Evolutionary conservation across 2,329 filamentous ascomycete species (phyloP).

Genomic region (Talaromyces verruculosus): DNA sequence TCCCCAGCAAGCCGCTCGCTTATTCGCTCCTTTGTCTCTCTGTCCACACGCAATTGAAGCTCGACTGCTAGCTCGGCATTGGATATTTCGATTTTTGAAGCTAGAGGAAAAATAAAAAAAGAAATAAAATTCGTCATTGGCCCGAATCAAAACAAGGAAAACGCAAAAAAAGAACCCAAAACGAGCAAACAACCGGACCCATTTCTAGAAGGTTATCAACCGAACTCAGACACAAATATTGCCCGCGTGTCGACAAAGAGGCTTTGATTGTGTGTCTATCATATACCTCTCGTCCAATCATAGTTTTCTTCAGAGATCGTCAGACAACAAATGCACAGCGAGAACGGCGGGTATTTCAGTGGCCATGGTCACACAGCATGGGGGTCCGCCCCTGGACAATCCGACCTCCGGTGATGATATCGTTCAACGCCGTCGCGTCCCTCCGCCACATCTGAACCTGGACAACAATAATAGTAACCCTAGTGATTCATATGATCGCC

Average conservation of each 20-base stretch:
- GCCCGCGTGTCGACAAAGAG: slow-evolving; percentile 11
- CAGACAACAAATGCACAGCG: slow-evolving; percentile 43
- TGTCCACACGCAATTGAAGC: slow-evolving; percentile 8
- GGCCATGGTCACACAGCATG: slow-evolving; percentile 49
- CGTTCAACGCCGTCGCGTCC: slow-evolving; percentile 30
- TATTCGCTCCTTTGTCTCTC: slow-evolving; percentile 18
- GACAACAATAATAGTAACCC: slow-evolving; percentile 7
- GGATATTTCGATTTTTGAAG: neutral
- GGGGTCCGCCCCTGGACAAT: slow-evolving; percentile 36
- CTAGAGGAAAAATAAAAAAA: neutral
- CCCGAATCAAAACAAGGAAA: neutral
- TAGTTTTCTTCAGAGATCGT: neutral
- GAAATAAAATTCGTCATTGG: neutral
- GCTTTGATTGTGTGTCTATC: slow-evolving; percentile 1
- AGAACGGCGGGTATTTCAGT: slow-evolving; percentile 36
- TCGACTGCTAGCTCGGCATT: slow-evolving; percentile 5
- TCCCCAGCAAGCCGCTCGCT: slow-evolving; percentile 12
- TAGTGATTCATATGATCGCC: neutral
- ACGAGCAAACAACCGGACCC: neutral
- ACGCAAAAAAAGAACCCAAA: neutral
- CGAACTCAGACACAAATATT: slow-evolving; percentile 11
- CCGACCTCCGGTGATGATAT: slow-evolving; percentile 30
- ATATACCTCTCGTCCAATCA: slow-evolving; percentile 1
- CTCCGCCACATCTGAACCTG: slow-evolving; percentile 33
- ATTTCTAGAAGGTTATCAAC: slow-evolving; percentile 2